Evolutionary conservation across 1,284 basidiomycete genomes (phyloP).

Genomic region (Ganoderma multipileum): DNA sequence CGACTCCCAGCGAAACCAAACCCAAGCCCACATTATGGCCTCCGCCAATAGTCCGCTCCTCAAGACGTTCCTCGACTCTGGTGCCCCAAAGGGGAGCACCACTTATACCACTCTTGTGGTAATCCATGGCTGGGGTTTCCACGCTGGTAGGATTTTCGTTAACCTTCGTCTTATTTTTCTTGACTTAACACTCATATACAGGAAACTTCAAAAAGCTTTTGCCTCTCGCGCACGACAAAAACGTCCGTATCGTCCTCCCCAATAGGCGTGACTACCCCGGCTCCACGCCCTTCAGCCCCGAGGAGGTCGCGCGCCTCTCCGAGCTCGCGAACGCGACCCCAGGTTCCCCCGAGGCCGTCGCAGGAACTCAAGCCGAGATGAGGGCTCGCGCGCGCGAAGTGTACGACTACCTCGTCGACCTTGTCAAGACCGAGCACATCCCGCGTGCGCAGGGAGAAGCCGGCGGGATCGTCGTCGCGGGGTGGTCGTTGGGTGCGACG

Average conservation of each 20-base stretch:
- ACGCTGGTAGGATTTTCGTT: background rate
- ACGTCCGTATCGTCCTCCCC: conserved; percentile 20
- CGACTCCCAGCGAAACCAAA: too few species aligned
- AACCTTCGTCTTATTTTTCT: background rate
- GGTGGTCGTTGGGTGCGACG: conserved; percentile 21
- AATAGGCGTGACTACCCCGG: conserved; percentile 27
- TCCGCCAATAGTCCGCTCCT: background rate
- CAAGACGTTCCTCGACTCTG: background rate
- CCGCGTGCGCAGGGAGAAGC: conserved; percentile 16
- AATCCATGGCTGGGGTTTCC: conserved; percentile 10
- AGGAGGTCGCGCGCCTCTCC: conserved; percentile 32
- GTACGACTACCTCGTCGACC: conserved; percentile 36
- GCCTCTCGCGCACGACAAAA: conserved; percentile 15
- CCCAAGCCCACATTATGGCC: too few species aligned
- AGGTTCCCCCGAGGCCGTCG: background rate
- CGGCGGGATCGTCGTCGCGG: conserved; percentile 22
- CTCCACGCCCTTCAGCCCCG: conserved; percentile 17
- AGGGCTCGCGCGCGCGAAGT: conserved; percentile 28
- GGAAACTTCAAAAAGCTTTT: conserved; percentile 23
- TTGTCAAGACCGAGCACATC: conserved; percentile 30
- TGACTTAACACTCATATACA: background rate
- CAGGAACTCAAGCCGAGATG: conserved; percentile 20
- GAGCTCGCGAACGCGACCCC: conserved; percentile 14
- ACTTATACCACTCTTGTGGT: conserved; percentile 20
- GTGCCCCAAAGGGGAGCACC: background rate